Base-by-base conservation (phyloP, 768 basidiomycete species). In the Collybia sordida region DNA sequence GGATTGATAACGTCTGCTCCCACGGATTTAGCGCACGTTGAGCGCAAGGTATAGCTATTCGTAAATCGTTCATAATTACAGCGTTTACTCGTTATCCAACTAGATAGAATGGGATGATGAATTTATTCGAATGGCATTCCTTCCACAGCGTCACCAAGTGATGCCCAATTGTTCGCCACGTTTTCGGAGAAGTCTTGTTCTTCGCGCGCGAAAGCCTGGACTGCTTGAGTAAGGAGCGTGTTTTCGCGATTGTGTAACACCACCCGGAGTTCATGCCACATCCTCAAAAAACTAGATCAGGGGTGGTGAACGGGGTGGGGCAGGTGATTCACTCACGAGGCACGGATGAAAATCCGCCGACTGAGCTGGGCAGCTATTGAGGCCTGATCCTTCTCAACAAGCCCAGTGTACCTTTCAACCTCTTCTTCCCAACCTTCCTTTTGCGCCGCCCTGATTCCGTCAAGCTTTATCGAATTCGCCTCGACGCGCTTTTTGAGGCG, bases 251-350 rank as follows among this genome's bases (percentile, higher is more conserved):
- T 93, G 66, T 97, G 93, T 39, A 96, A 72, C 31, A 98, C 86
- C 15, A 93, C 90, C 19, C 91, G 84, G n/a, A 96, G 75, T 66
- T 98, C 94, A 59, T 96, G 90, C 93, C 94, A 98, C 80, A 97
- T 82, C 56, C 94, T 93, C n/a, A 57, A 24, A 27, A 47, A 3
- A 28, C 27, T 12, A 27, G 11, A 15, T 47, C n/a, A 34, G 54
- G 2, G 8, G 21, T 15, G 23, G 14, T 7, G 14, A 28, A 5
- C 25, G 21, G 34, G 24, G 18, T 28, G 6, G 15, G n/a, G 4
- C 6, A 36, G 21, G 46, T 38, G 5, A 8, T 38, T 17, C 4
- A 64, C 83, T 60, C 60, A 93, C 91, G 86, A 90, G 48, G 88
- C 87, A 46, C 90, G 85, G 50, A 96, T 87, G 62, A 94, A 97